A percentile compares a stretch with the other conserved stretches of the same genome.
These are phyloP conservation scores for Davidsoniella eucalypti DNA, from an alignment of 2,329 filamentous ascomycete genomes.

Conservation along the genomic window DNA sequence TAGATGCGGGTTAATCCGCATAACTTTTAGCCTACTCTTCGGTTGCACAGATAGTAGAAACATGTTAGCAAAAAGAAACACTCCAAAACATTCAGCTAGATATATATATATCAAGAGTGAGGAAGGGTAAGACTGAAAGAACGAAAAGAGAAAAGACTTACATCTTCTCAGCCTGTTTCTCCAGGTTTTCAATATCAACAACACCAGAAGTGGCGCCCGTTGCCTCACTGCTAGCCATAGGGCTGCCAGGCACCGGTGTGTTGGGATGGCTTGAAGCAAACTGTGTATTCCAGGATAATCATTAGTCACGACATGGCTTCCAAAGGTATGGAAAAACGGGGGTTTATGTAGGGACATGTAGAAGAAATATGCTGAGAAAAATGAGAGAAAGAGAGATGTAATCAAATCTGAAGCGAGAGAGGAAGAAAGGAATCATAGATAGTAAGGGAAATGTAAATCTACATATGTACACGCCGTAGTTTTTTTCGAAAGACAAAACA, in stretches of 20 bases:
- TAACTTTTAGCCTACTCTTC: background rate
- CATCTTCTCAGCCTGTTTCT: slow-evolving; percentile 16
- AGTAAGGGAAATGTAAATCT: no score
- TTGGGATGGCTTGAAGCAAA: slow-evolving; percentile 9
- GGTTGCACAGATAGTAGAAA: background rate
- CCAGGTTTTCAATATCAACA: slow-evolving; percentile 13
- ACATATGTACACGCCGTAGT: no score
- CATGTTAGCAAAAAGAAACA: background rate
- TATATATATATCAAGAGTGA: background rate
- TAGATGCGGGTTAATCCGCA: no score
- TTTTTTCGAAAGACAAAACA: no score
- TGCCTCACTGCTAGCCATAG: background rate
- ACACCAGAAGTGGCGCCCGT: slow-evolving; percentile 5
- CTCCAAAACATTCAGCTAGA: background rate
- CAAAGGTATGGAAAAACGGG: no score
- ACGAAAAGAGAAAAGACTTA: slow-evolving; percentile 5
- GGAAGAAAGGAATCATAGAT: no score
- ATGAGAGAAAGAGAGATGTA: no score
- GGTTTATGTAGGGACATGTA: no score
- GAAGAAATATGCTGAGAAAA: no score
- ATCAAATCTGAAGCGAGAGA: no score
- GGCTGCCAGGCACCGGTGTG: slow-evolving; percentile 5
- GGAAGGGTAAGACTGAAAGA: background rate
- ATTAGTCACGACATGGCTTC: no score
- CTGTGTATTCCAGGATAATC: slow-evolving; percentile 1